Base-by-base conservation (phyloP, 805 yeast genomes). In the Metschnikowia sp. region DNA sequence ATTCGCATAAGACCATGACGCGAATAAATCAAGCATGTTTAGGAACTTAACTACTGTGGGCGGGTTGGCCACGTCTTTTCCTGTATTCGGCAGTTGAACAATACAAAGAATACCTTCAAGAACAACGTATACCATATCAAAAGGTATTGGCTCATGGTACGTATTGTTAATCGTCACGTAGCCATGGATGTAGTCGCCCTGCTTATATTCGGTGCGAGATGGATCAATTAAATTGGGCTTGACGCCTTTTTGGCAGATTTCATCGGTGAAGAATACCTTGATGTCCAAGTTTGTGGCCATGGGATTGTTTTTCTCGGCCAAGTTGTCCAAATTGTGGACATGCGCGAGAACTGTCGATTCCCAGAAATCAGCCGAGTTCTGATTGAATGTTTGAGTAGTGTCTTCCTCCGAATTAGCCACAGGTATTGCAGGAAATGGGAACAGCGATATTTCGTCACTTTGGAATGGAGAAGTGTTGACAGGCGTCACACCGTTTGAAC, bases 41-140 rank as follows among this genome's bases (percentile, higher is more conserved):
- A 72, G 56, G 48, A 71, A 70, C 53, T 70, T 70, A 52, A 60
- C 65, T n/a, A 67, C 68, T 3, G 57, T 55, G 11, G 48, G 42
- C 3, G 70, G 68, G 15, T 56, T 54, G 36, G 56, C 61, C 8
- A 60, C 49, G 40, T 65, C 67, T 15, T 52, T 46, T 11, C 47
- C 39, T 1, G 59, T 58, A 9, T 52, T 58, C n/a, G 57, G 57
- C 48, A 54, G 60, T 30, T 66, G 66, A 12, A 64, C 45, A 2
- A 63, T 61, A 8, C 63, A 60, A 5, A 68, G 45, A 1, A 61
- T 53, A 1, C 76, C 76, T 55, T 72, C 77, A 48, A 71, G 68
- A 7, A 66, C 74, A 12, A 72, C 72, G 44, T 72, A 72, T 8
- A 72, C 72, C 76, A 72, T 72, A 42, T 72, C 76, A 44, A 72